phyloP scores from a whole-genome alignment of 495 filamentous ascomycete species.

The Aspergillus bridgeri region DNA sequence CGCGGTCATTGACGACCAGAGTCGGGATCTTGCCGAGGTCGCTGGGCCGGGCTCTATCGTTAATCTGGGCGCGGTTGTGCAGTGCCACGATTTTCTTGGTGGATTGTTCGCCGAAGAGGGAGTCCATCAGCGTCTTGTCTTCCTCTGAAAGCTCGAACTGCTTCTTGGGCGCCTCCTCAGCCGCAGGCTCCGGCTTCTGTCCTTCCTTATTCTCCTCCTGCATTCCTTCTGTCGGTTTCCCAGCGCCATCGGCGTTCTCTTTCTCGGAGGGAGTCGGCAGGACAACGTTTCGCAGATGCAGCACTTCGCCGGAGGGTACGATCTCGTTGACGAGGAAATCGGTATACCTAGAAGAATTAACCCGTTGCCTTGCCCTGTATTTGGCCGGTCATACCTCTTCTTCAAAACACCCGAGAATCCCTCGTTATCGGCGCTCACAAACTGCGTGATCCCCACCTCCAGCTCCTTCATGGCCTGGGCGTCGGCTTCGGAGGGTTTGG shows the following conservation, averaged over 20 bases:
- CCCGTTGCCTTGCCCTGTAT: background rate
- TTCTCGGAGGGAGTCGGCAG: constrained; percentile 25
- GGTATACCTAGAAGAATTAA: constrained; percentile 62
- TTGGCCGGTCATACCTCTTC: constrained; percentile 44
- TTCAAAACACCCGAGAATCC: constrained; percentile 57
- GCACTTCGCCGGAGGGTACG: constrained; percentile 66
- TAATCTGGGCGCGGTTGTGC: constrained; percentile 42
- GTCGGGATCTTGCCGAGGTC: constrained; percentile 42
- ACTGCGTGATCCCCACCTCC: constrained; percentile 55
- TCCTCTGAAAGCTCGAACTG: constrained; percentile 43
- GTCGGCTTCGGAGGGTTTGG: constrained; percentile 16
- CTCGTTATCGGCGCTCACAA: constrained; percentile 44
- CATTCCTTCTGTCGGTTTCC: constrained; percentile 8
- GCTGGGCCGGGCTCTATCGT: constrained; percentile 36
- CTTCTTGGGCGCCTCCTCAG: constrained; percentile 11
- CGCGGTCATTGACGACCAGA: constrained; percentile 52
- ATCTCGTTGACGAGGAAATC: constrained; percentile 98
- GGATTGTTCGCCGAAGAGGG: constrained; percentile 43
- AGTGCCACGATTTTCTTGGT: constrained; percentile 38
- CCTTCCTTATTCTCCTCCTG: constrained; percentile 8
- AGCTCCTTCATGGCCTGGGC: constrained; percentile 41
- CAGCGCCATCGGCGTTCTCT: constrained; percentile 9
- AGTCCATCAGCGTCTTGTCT: constrained; percentile 42
- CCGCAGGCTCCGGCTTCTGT: constrained; percentile 5
- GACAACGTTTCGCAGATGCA: constrained; percentile 59